Evolutionary conservation across 257 asterid genomes (phyloP), one percentile per base, ranked within the genome.

Genomic region (Mitragyna speciosa): DNA sequence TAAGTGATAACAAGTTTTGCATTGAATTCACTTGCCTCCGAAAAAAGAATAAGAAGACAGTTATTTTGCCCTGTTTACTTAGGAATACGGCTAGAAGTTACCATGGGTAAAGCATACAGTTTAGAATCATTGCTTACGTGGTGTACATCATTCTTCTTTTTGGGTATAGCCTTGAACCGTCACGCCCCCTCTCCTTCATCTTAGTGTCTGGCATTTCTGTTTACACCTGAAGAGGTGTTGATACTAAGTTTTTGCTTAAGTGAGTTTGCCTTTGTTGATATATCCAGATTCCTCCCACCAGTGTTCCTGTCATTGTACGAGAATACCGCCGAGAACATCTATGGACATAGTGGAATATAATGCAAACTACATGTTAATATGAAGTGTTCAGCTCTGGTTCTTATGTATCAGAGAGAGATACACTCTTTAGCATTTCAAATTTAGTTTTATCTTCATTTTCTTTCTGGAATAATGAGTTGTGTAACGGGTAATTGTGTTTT

Each of bases 261-360:
- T 30, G 54, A 26, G 64, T 10, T 22, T 26, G 41, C 19, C 58
- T 33, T 75, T 82, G 39, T 76, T 67, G n/a, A 58, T 48, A 64
- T 86, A 69, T 83, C 68, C 86, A 94, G 98, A 91, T 94, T 72
- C 98, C 98, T 78, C 95, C 96, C 0, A 91, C 96, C 10, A 92
- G 98, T 67, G 94, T 92, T 41, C 96, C 98, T 77, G 97, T 94
- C 56, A 92, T 92, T 61, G 98, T 94, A 67, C 91, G 94, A 59
- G 94, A 94, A 75, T 91, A 92, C 72, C 85, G 93, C 68, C 78
- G 88, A 78, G 98, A 92, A 73, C 89, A 90, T 83, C 59, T 94
- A 72, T 90, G 94, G 97, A 82, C 84, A 66, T 83, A 85, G 87
- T 52, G 83, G 81, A 76, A 43, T 75, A 20, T 22, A 72, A 9